Evolutionary conservation across 495 filamentous ascomycete genomes (phyloP).

Genomic region (Pyrenula massariospora): DNA sequence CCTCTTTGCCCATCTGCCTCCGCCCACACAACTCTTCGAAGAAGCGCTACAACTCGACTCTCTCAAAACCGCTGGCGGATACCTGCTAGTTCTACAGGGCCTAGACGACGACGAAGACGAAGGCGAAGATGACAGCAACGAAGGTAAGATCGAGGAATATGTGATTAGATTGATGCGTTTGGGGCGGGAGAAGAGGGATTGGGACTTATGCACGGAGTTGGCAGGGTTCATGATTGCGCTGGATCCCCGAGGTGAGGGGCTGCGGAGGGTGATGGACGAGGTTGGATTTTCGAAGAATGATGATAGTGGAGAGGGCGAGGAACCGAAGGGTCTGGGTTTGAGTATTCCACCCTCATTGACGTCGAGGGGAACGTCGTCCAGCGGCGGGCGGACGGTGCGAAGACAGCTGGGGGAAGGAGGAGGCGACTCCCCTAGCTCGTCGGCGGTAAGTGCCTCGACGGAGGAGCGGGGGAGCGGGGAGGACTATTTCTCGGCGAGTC

Average conservation of each 20-base stretch:
- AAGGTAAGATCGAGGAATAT: constrained; percentile 48
- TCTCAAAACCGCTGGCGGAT: constrained; percentile 94
- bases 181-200: constrained; percentile 77
- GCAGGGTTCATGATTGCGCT: constrained; percentile 87
- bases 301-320: background rate
- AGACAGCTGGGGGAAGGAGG: background rate
- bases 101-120: constrained; percentile 77
- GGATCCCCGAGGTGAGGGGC: constrained; percentile 72
- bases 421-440: too few species aligned
- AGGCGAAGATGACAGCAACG: constrained; percentile 44
- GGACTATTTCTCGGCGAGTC: background rate
- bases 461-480: background rate
- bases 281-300: constrained; percentile 46
- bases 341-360: background rate
- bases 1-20: constrained; percentile 78
- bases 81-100: constrained; percentile 88
- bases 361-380: too few species aligned
- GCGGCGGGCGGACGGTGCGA: background rate
- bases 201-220: constrained; percentile 93
- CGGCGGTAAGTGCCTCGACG: background rate
- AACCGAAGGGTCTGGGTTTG: background rate
- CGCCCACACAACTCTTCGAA: constrained; percentile 84
- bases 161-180: constrained; percentile 71
- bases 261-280: constrained; percentile 65
- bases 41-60: constrained; percentile 70